phyloP scores from a whole-genome alignment of 805 yeast species.

The Schwanniomyces vanrijiae region DNA sequence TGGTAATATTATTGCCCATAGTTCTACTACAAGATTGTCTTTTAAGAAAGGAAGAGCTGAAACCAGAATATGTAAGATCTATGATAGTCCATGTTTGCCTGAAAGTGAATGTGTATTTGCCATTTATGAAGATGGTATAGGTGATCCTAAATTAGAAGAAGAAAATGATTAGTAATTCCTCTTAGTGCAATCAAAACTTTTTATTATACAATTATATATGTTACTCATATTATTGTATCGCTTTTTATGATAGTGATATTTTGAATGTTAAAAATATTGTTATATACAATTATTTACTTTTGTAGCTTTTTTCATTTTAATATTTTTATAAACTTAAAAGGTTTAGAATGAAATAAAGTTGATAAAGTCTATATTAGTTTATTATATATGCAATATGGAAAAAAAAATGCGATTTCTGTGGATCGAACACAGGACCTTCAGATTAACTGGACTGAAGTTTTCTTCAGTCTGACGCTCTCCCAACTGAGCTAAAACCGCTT shows the following conservation, averaged over 20 bases:
- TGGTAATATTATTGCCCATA: constrained; percentile 95
- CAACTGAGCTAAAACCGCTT: constrained; percentile 38
- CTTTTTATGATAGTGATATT: not conserved
- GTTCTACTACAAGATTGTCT: constrained; percentile 89
- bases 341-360: too few relatives aligned
- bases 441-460: constrained; percentile 29
- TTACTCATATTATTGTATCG: not conserved
- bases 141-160: constrained; percentile 88
- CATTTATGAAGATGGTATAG: constrained; percentile 94
- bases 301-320: not conserved
- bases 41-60: constrained; percentile 90
- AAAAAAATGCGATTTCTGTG: constrained; percentile 24
- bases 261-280: not conserved
- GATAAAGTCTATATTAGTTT: too few relatives aligned
- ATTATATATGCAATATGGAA: too few relatives aligned
- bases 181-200: not conserved
- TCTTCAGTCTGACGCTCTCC: constrained; percentile 42
- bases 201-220: too few relatives aligned
- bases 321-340: not conserved
- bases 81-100: constrained; percentile 95
- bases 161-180: constrained; percentile 18
- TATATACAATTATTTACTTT: not conserved
- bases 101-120: constrained; percentile 95
- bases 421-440: constrained; percentile 31
- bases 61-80: constrained; percentile 89